phyloP scores from a whole-genome alignment of 768 basidiomycete genomes.

The Dacryopinax spathularia region DNA sequence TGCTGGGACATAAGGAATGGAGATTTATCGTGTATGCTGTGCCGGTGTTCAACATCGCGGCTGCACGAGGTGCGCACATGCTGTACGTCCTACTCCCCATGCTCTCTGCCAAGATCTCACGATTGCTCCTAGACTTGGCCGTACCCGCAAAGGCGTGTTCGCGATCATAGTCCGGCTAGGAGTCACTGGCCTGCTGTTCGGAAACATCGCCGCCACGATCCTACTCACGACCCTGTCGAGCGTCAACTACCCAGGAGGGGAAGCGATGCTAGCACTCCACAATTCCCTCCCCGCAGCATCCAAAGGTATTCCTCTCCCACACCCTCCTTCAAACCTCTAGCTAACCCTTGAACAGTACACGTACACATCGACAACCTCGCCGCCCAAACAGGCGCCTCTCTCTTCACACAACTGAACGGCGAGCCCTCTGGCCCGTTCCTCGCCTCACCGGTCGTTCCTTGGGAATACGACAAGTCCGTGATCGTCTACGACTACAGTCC shows the following conservation, averaged over 20 bases:
- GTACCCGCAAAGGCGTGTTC: constrained; percentile 22
- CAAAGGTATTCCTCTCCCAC: constrained; percentile 8
- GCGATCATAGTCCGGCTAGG: constrained; percentile 34
- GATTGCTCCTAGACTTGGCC: constrained; percentile 4
- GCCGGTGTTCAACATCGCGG: constrained; percentile 66
- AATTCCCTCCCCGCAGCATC: constrained; percentile 7
- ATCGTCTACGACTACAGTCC: neutral
- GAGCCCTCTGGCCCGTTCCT: constrained; percentile 37
- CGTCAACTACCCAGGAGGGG: constrained; percentile 81
- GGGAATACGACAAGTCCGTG: constrained; percentile 67
- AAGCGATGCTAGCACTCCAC: constrained; percentile 28
- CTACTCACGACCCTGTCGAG: constrained; percentile 46
- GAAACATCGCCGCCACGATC: constrained; percentile 41
- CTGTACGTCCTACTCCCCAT: constrained; percentile 39
- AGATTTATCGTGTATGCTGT: constrained; percentile 83
- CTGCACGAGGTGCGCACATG: constrained; percentile 47
- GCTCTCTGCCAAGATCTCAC: neutral
- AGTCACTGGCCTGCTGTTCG: constrained; percentile 34
- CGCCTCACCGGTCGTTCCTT: constrained; percentile 20
- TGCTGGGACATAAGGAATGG: constrained; percentile 91
- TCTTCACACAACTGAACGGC: constrained; percentile 62
- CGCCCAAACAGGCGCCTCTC: constrained; percentile 78
- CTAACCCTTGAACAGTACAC: constrained; percentile 30
- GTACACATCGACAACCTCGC: constrained; percentile 76
- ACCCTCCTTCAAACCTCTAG: neutral